A percentile compares a stretch with the other conserved stretches of the same genome.
phyloP scores from a whole-genome alignment of 495 filamentous ascomycete species.

The Aspergillus campestris region DNA sequence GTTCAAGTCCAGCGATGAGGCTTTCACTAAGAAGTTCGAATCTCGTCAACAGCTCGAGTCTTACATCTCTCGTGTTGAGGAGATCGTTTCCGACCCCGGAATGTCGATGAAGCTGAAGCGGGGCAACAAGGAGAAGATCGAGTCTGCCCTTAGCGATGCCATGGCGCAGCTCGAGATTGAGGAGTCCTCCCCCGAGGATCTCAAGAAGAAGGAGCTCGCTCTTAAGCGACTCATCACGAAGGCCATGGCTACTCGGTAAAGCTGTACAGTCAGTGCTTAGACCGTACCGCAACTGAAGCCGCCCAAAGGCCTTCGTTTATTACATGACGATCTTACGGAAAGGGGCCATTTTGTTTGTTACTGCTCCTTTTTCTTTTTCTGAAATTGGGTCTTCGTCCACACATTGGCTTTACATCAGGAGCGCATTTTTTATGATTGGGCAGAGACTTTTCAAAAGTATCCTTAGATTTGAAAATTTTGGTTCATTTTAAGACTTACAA shows the following conservation, averaged over 20 bases:
- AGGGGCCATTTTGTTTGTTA: slow-evolving; percentile 4
- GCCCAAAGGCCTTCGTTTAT: background rate
- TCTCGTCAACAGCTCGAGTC: slow-evolving; percentile 97
- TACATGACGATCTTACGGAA: background rate
- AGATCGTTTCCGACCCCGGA: slow-evolving; percentile 93
- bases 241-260: slow-evolving; percentile 85
- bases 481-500: no score
- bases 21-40: slow-evolving; percentile 98
- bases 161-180: slow-evolving; percentile 84
- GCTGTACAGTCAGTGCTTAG: slow-evolving; percentile 2
- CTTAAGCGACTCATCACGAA: slow-evolving; percentile 97
- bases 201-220: slow-evolving; percentile 99
- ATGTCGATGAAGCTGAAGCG: slow-evolving; percentile 98
- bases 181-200: slow-evolving; percentile 82
- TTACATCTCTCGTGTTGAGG: slow-evolving; percentile 97
- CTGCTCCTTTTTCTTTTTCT: slow-evolving; percentile 1
- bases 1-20: slow-evolving; percentile 97
- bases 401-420: no score
- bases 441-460: slow-evolving; percentile 19
- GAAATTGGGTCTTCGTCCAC: background rate
- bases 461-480: no score
- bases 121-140: slow-evolving; percentile 98
- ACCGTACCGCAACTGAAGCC: background rate
- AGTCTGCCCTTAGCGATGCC: slow-evolving; percentile 78
- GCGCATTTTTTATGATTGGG: slow-evolving; percentile 9